Evolutionary conservation across 345 rosid genomes (phyloP), one percentile per base, ranked within the genome.

Genomic region (Bruguiera gymnorhiza): DNA sequence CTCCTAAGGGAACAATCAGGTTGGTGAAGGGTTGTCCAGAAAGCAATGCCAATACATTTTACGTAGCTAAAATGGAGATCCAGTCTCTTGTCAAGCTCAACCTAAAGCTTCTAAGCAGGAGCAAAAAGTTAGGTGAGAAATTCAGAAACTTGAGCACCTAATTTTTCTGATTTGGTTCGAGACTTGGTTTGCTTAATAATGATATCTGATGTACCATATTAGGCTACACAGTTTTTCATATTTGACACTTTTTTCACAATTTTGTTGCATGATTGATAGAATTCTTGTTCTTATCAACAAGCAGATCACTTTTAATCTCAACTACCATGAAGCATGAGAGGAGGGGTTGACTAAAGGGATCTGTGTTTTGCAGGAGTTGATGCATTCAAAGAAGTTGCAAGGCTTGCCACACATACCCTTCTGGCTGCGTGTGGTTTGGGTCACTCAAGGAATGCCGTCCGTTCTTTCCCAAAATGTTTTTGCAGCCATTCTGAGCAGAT

Each of bases 11-110:
- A 51, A 74, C 72, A 56, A 60, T 31, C 32, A 37, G 10, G 60
- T 13, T 53, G 57, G 39, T 23, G 21, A 74, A 77, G 57, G 59
- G 37, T 62, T 18, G 13, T 55, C 61, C 62, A 1, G 68, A 62
- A 37, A 60, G 73, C 16, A 62, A 69, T 70, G 58, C 51, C 9
- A 60, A 60, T 36, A 63, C 53, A 59, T 72, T 72, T 29, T 81
- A 72, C 8, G 64, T 57, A 66, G 84, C 83, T 30, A 83, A 86
- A 71, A 74, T 76, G 48, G 90, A 81, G 76, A 83, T 86, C 50
- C 88, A 73, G 58, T 79, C 86, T 56, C 81, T 88, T 48, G 90
- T 88, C 62, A 88, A 86, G 80, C 82, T 68, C 67, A 86, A 83
- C 78, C 75, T 88, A 76, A 86, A 86, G 81, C 75, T 81, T 59